phyloP scores from a whole-genome alignment of 176 grass and related monocot genomes.

The Phyllostachys edulis region DNA sequence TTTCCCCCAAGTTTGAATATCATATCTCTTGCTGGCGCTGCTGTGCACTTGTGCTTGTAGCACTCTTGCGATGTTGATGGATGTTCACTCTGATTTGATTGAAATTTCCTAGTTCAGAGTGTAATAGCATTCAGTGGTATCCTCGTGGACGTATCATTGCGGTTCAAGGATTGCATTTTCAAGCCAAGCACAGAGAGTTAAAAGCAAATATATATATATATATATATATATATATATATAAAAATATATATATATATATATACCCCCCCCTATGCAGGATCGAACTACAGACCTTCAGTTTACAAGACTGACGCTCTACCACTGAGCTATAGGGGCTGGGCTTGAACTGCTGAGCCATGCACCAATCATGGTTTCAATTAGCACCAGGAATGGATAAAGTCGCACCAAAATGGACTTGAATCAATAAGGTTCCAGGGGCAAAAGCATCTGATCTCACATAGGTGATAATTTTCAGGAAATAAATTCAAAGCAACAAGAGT shows the following conservation, averaged over 20 bases:
- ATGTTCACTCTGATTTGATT: too few species aligned
- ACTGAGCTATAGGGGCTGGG: constrained; percentile 85
- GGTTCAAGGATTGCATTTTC: not conserved
- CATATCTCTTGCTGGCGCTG: too few species aligned
- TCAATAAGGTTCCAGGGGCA: not conserved
- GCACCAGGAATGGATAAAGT: not conserved
- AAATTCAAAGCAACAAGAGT: not conserved
- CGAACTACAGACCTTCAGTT: constrained; percentile 97
- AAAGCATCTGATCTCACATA: not conserved
- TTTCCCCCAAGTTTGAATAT: too few species aligned
- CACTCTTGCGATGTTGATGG: too few species aligned
- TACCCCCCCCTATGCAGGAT: not conserved
- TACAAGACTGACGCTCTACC: constrained; percentile 99
- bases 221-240: too few species aligned
- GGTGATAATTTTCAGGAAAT: not conserved
- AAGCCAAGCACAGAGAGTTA: not conserved
- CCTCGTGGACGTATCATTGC: not conserved
- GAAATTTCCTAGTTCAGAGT: too few species aligned
- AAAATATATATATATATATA: too few species aligned
- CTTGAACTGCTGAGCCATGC: not conserved
- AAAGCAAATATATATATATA: too few species aligned
- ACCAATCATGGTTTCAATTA: not conserved
- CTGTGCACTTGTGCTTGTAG: too few species aligned
- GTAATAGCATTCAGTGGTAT: too few species aligned
- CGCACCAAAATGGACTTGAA: not conserved